These are phyloP conservation scores for Breynia disticha DNA, from an alignment of 441 rosid genomes.

Conservation along the genomic window DNA sequence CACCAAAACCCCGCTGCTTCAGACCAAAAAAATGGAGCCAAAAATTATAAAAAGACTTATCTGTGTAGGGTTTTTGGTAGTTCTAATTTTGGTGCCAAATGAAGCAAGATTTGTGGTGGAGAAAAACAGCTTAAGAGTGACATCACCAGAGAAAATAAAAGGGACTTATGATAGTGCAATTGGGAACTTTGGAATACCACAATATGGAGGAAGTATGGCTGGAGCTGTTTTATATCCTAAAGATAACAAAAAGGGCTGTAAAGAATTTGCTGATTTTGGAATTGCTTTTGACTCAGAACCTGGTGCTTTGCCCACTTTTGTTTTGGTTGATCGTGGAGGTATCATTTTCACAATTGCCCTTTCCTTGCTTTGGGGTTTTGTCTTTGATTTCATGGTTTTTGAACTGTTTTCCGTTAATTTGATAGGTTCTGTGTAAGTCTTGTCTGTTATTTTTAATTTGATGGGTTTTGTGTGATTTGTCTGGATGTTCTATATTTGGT, in stretches of 20 bases:
- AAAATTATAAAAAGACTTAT: background rate
- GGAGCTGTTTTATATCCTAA: constrained; percentile 76
- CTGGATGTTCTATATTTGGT: too few relatives aligned
- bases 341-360: constrained; percentile 2
- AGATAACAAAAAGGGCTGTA: constrained; percentile 73
- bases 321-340: constrained; percentile 96
- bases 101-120: constrained; percentile 83
- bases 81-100: constrained; percentile 11
- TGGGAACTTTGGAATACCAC: constrained; percentile 97
- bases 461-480: too few relatives aligned
- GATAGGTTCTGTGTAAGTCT: background rate
- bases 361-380: background rate
- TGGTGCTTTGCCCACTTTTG: constrained; percentile 81
- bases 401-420: constrained; percentile 3
- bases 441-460: background rate
- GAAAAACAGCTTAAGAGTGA: constrained; percentile 85
- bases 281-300: constrained; percentile 66
- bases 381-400: too few relatives aligned
- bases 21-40: background rate
- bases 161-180: constrained; percentile 88
- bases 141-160: constrained; percentile 84
- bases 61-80: background rate
- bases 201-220: constrained; percentile 98
- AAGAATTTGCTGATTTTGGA: constrained; percentile 52
- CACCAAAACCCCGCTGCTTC: background rate